Evolutionary conservation across 2,329 filamentous ascomycete genomes (phyloP).

Genomic region (Sporothrix inflata): DNA sequence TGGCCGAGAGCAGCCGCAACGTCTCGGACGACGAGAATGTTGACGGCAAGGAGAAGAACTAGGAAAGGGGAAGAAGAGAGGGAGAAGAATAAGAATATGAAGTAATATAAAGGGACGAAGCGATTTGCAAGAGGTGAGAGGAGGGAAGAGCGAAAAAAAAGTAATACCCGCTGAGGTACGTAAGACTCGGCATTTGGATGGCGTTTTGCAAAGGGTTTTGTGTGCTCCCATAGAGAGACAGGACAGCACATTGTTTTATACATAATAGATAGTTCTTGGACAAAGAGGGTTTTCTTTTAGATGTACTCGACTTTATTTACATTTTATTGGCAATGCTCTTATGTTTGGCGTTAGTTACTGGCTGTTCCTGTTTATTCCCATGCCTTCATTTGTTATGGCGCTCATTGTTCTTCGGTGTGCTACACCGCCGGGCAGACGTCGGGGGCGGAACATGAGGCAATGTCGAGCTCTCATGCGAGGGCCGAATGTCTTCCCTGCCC

Average conservation of each 20-base stretch:
- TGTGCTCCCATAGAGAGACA: neutral
- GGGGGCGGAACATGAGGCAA: neutral
- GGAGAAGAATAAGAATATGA: neutral
- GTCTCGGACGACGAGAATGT: constrained; percentile 22
- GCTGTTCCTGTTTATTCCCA: too few relatives aligned
- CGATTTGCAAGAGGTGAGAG: neutral
- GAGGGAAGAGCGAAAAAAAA: neutral
- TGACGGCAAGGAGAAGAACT: neutral
- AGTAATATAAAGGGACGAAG: neutral
- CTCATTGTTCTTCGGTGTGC: neutral
- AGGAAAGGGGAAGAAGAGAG: too few relatives aligned
- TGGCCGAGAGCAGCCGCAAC: neutral
- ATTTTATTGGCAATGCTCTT: neutral
- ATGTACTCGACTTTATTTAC: neutral
- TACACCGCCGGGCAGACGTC: neutral
- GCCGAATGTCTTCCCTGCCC: neutral
- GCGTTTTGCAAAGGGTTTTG: neutral
- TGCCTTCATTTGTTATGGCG: too few relatives aligned
- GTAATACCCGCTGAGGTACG: constrained; percentile 5
- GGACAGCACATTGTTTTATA: neutral
- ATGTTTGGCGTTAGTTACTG: too few relatives aligned
- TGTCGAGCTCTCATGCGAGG: neutral
- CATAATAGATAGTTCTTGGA: neutral
- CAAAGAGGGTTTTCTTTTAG: neutral
- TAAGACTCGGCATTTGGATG: constrained; percentile 11